Evolutionary conservation across 2,329 filamentous ascomycete species (phyloP), one percentile per base, ranked within the genome.

Genomic region (Fusarium guadeloupense): DNA sequence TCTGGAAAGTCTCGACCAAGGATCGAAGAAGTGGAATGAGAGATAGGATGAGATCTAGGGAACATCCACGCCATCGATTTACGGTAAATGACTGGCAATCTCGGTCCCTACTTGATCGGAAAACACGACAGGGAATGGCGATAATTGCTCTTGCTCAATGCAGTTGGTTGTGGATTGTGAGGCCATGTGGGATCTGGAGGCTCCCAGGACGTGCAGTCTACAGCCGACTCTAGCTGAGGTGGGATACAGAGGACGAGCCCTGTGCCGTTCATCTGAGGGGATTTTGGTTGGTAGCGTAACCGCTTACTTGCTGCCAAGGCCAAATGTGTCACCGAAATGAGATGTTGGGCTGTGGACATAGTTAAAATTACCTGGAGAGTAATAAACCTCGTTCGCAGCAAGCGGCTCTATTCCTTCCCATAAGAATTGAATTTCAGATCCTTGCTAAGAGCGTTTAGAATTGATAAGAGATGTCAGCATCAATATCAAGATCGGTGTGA

Each of bases 11-110:
- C 68, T 68, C 70, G 76, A 55, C 79, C 80, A 14, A 77, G 77
- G 53, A 83, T 89, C 55, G 85, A 89, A 68, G 87, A 89, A 73
- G 78, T 89, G 64, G 86, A 88, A 70, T 89, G 66, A 73, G 33
- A 75, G 55, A 66, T 58, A 47, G 56, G 52, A 53, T 57, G 55
- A 50, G 53, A 51, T 59, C 33, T 55, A 38, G 49, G 50, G 46
- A 35, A 55, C 23, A 47, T 10, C 34, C 47, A 59, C 53, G 45
- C 54, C 54, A 66, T 35, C 56, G 56, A 37, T 56, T 43, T 56
- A 50, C 43, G 50, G 54, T 28, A 61, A 60, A 61, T 59, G 48
- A 66, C 62, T 60, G 44, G 60, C 55, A 70, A 70, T 70, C 45
- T 70, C 62, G 62, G 66, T 54, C 62, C 21, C 33, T 53, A 42